phyloP scores from a whole-genome alignment of 2,329 filamentous ascomycete genomes.

The Fusarium dlaminii region DNA sequence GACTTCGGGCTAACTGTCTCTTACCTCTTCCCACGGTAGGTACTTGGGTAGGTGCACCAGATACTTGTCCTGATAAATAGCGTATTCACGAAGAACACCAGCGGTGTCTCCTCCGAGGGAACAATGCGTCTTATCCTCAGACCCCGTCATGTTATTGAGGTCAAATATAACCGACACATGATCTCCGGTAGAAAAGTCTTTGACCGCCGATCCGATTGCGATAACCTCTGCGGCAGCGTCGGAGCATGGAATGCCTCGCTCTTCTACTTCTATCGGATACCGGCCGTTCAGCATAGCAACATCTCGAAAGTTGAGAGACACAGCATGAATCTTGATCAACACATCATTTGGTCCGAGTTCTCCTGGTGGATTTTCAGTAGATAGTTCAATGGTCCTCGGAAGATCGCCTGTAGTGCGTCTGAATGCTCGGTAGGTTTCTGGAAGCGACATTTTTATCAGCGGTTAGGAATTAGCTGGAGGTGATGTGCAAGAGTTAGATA shows the following conservation, averaged over 20 bases:
- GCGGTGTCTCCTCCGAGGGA: background rate
- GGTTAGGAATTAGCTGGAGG: fast-evolving
- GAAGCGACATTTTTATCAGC: background rate
- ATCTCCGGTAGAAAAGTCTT: background rate
- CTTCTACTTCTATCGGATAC: background rate
- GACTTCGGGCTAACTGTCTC: fast-evolving
- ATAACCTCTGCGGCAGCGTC: background rate
- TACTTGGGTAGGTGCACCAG: background rate
- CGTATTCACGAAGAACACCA: background rate
- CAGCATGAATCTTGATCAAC: background rate
- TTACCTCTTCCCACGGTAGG: background rate
- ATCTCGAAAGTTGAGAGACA: background rate
- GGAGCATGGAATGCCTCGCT: background rate
- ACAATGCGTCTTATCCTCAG: fast-evolving
- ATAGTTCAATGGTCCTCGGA: background rate
- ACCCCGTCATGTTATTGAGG: fast-evolving
- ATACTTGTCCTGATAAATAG: background rate
- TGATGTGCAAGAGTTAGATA: background rate
- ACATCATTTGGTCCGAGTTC: background rate
- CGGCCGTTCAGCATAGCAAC: background rate
- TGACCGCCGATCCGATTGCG: background rate
- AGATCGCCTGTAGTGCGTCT: background rate
- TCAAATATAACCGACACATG: background rate
- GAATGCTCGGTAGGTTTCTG: background rate
- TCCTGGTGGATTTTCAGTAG: fast-evolving